Evolutionary conservation across 768 basidiomycete species (phyloP), one percentile per base, ranked within the genome.

Genomic region (Suillus clintonianus): DNA sequence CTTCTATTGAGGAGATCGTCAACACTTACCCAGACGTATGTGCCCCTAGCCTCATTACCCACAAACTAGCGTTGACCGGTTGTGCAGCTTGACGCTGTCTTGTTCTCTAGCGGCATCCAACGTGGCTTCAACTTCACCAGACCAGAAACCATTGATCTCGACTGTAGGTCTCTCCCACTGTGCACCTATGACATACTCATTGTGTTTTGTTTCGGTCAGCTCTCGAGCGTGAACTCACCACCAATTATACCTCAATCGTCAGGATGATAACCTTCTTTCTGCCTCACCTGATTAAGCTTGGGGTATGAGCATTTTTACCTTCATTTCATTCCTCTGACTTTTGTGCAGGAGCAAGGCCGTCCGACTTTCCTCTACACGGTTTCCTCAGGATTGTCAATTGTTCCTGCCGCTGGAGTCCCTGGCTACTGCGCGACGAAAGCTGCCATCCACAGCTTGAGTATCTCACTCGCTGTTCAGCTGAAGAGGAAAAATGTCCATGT

Each of bases 381-480:
- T 53, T 82, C 86, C 1, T 86, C 86, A 6, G 83, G 78, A 13
- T 74, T 88, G 17, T 83, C 72, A 2, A 77, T 87, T 37, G 62
- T 77, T 41, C 85, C 86, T 1, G 73, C 70, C 2, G 75, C 82
- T 1, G 68, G 65, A 39, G 74, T 86, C 0, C 72, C 80, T 3
- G 82, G 83, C 59, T 88, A 89, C 68, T 83, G 78, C 36, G 86
- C 86, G 0, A 81, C 82, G 5, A 88, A 88, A 70, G 85, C 86
- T 5, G 86, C 85, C 3, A 68, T 88, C 41, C 84, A 83, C 67
- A 86, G 82, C 61, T 80, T 86, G 64, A 76, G 77, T 27, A 71
- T 81, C 11, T 83, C 84, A 4, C 77, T 88, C 11, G 77, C 79
- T 55, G 70, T 69, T 0, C 83, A 86, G 67, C 76, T 87, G 11